A percentile compares a stretch with the other conserved stretches of the same genome.
Evolutionary conservation across 1,284 basidiomycete genomes (phyloP).

Genomic region (Cutaneotrichosporon daszewskae): DNA sequence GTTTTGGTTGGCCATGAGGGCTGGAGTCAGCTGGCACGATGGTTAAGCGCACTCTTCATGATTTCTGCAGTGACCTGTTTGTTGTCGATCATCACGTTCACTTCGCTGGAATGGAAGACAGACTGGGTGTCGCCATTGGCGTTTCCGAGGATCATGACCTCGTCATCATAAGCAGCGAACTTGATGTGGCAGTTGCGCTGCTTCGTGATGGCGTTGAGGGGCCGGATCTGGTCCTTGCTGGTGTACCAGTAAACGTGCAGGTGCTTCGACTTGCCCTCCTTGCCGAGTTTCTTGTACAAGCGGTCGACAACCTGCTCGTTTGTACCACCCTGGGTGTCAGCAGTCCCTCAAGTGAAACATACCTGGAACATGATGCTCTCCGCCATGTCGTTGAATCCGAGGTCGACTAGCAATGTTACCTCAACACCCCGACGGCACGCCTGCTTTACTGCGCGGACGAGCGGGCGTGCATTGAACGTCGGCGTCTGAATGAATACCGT

Average conservation of each 20-base stretch:
- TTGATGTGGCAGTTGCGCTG: constrained; percentile 75
- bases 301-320: constrained; percentile 67
- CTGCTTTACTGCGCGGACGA: constrained; percentile 60
- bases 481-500: constrained; percentile 73
- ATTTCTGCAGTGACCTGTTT: constrained; percentile 58
- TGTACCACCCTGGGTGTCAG: constrained; percentile 60
- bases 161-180: constrained; percentile 65
- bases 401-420: constrained; percentile 59
- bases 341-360: not conserved
- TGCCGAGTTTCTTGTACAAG: constrained; percentile 57
- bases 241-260: constrained; percentile 63
- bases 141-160: constrained; percentile 62
- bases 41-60: constrained; percentile 50
- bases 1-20: constrained; percentile 63
- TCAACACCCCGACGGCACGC: constrained; percentile 64
- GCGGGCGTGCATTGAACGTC: constrained; percentile 66
- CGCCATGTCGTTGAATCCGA: constrained; percentile 66
- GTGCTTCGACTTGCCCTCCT: constrained; percentile 53
- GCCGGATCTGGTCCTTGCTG: constrained; percentile 57
- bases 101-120: constrained; percentile 74
- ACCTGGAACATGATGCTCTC: constrained; percentile 24
- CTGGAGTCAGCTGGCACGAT: constrained; percentile 22
- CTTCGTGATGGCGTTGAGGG: constrained; percentile 65
- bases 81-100: constrained; percentile 69
- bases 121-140: constrained; percentile 57